Percentiles rank a stretch among this genome's conserved stretches.
Conservation (phyloP, 2,329 filamentous ascomycete genomes). For the Fusarium falciforme region DNA sequence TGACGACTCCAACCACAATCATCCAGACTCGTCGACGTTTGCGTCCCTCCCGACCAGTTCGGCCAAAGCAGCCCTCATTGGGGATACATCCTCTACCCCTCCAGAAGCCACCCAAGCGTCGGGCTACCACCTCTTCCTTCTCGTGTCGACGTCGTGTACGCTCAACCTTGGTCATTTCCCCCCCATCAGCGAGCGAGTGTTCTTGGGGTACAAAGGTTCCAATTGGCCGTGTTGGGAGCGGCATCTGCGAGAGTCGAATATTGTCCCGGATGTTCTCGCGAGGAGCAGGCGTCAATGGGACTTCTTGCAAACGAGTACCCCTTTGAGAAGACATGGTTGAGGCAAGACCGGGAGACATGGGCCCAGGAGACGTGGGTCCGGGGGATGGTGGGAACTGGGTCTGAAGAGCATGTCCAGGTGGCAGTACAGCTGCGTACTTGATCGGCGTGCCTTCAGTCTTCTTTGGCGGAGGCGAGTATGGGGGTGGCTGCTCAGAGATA, state of each 20-base stretch:
- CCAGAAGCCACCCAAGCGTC: slow-evolving; percentile 71
- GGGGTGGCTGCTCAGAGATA: slow-evolving; percentile 61
- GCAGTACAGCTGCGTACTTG: slow-evolving; percentile 69
- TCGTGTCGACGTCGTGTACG: slow-evolving; percentile 67
- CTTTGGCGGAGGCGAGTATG: slow-evolving; percentile 64
- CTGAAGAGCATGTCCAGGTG: slow-evolving; percentile 62
- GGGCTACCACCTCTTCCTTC: slow-evolving; percentile 72
- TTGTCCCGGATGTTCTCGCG: slow-evolving; percentile 22
- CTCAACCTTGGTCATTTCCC: slow-evolving; percentile 59
- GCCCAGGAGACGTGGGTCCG: slow-evolving; percentile 69
- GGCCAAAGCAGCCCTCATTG: slow-evolving; percentile 72
- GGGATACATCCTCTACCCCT: slow-evolving; percentile 73
- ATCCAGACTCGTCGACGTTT: slow-evolving; percentile 71
- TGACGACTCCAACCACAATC: slow-evolving; percentile 60
- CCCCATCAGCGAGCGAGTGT: slow-evolving; percentile 55
- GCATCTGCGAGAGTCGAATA: slow-evolving; percentile 30
- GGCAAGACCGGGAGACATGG: slow-evolving; percentile 71
- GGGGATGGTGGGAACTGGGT: slow-evolving; percentile 67
- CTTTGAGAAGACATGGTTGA: slow-evolving; percentile 72
- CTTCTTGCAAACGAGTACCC: slow-evolving; percentile 69
- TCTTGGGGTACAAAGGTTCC: slow-evolving; percentile 60
- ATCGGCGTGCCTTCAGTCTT: slow-evolving; percentile 49
- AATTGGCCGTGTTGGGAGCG: slow-evolving; percentile 56
- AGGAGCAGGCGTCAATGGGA: slow-evolving; percentile 62
- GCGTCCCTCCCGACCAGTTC: slow-evolving; percentile 71